phyloP scores from a whole-genome alignment of 805 yeast genomes.

The Yamadazyma sp. region DNA sequence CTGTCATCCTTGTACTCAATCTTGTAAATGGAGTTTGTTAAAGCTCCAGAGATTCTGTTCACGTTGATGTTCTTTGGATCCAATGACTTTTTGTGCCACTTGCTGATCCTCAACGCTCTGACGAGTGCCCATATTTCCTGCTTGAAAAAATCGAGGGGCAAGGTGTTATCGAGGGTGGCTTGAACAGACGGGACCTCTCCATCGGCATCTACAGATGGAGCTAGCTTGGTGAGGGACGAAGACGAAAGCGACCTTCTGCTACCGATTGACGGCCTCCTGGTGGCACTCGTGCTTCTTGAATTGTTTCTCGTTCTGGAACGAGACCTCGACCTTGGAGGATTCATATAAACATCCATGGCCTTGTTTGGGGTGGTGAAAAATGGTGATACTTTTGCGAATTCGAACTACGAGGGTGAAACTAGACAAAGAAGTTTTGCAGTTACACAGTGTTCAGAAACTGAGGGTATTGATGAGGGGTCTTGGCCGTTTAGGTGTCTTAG shows the following conservation, averaged over 20 bases:
- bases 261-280: conserved; percentile 35
- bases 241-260: conserved; percentile 37
- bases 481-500: no score
- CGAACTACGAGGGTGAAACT: no score
- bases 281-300: conserved; percentile 32
- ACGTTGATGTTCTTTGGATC: conserved; percentile 46
- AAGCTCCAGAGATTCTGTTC: conserved; percentile 82
- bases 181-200: conserved; percentile 48
- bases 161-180: conserved; percentile 66
- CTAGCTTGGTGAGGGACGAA: conserved; percentile 29
- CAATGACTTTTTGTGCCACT: conserved; percentile 68
- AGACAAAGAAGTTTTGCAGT: no score
- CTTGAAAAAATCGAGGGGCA: conserved; percentile 83
- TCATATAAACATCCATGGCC: no score
- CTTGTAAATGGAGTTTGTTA: conserved; percentile 86
- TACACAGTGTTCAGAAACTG: no score
- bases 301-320: conserved; percentile 33
- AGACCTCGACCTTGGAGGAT: conserved; percentile 15
- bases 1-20: conserved; percentile 53
- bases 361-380: no score
- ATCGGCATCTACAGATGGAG: conserved; percentile 28
- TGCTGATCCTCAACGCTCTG: conserved; percentile 63
- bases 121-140: conserved; percentile 71
- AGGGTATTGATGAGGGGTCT: no score
- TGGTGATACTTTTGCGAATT: conserved; percentile 16